Evolutionary conservation across 1,284 basidiomycete species (phyloP).

Genomic region (Ceratobasidium sp.): DNA sequence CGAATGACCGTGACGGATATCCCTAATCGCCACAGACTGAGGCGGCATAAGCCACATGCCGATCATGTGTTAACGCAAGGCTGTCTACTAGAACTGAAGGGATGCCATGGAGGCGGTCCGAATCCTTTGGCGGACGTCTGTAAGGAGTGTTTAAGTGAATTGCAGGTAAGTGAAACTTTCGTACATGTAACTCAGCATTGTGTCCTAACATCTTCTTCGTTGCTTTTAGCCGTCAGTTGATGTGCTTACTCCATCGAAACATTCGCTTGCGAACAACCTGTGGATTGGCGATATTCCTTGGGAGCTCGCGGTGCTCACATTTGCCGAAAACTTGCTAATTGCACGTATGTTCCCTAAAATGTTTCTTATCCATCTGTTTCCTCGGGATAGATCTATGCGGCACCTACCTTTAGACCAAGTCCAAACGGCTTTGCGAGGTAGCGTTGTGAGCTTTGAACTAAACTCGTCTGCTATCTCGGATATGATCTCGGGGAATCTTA

Average conservation of each 20-base stretch:
- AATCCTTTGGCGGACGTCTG: not conserved
- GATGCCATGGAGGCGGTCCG: not conserved
- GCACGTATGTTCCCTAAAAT: constrained; percentile 53
- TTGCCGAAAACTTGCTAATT: constrained; percentile 57
- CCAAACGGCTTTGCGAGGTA: constrained; percentile 57
- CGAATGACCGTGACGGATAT: not conserved
- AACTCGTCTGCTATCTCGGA: constrained; percentile 52
- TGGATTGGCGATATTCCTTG: constrained; percentile 59
- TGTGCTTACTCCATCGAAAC: constrained; percentile 46
- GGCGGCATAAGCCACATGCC: not conserved
- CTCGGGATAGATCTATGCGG: constrained; percentile 51
- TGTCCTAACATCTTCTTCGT: not conserved
- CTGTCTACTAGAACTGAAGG: not conserved
- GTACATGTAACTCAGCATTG: not conserved
- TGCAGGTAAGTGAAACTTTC: not conserved
- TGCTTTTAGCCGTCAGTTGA: not conserved
- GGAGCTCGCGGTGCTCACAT: constrained; percentile 52
- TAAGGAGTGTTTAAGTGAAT: not conserved
- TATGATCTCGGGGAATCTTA: constrained; percentile 57
- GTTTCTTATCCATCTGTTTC: constrained; percentile 58
- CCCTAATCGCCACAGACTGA: not conserved
- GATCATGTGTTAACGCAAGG: not conserved
- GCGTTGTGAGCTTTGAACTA: constrained; percentile 56
- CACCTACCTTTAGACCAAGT: constrained; percentile 49
- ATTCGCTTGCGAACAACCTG: constrained; percentile 57